Evolutionary conservation across 768 basidiomycete genomes (phyloP), one percentile per base, ranked within the genome.

Genomic region (Lactifluus echinatus): DNA sequence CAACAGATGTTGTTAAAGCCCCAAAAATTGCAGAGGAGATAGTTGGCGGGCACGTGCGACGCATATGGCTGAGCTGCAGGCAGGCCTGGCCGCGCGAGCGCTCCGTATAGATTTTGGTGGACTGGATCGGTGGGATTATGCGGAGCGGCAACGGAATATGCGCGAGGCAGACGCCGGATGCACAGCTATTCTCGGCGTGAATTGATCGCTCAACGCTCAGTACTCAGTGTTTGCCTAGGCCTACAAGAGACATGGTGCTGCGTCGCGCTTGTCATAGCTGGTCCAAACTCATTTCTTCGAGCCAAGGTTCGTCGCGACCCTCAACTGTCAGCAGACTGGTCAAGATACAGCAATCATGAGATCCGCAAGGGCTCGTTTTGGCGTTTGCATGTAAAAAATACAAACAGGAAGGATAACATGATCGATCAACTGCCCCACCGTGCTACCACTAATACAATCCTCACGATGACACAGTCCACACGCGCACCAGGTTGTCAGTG

Each of bases 401-500:
- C 63, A 63, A 63, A 63, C 63, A 58, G 44, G 33, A 49, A 53
- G 54, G 42, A 62, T 56, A 57, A 56, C 50, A 57, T 36, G 50
- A 51, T 51, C 53, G 42, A 53, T 40, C 14, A 34, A 61, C 50
- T 45, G 21, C 59, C 26, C 29, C 46, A 40, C 45, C 46, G n/a
- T 23, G 51, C 52, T 46, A 47, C 28, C 39, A 65, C 65, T 53
- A 11, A 8, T 33, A 50, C 59, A 47, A 52, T 57, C 67, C 69
- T 69, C 72, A 79, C 68, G 75, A 68, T 56, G 79, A 80, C 64
- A 94, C 91, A 67, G 83, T 86, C 91, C 89, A 94, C 71, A 93
- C 89, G 64, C 92, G 88, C 71, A 96, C 85, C 64, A 83, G 79
- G 77, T 95, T 87, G 75, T 97, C 94, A 53, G 91, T 91, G 83